Evolutionary conservation across 2,329 filamentous ascomycete genomes (phyloP).

Genomic region (Colletotrichum karsti): DNA sequence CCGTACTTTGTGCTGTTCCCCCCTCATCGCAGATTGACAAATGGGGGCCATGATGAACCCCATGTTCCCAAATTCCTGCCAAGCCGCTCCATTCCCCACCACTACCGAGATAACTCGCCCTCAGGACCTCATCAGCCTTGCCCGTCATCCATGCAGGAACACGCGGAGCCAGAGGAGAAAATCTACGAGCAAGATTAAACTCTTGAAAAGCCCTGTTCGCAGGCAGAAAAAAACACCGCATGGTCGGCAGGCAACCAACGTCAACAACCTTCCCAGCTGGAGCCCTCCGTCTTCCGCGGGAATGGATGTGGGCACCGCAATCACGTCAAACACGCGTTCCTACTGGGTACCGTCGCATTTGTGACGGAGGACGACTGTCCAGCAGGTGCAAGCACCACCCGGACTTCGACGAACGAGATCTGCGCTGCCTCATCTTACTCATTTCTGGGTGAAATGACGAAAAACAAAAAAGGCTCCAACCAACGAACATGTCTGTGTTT

Average conservation of each 20-base stretch:
- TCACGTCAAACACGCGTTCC: background rate
- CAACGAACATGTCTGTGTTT: background rate
- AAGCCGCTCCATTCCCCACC: conserved; percentile 7
- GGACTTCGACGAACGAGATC: background rate
- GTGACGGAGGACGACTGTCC: background rate
- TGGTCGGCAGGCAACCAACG: conserved; percentile 1
- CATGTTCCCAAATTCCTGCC: conserved; percentile 9
- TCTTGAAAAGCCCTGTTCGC: background rate
- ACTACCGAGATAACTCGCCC: conserved; percentile 10
- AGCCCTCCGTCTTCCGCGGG: background rate
- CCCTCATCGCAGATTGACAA: background rate
- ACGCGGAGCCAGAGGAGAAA: conserved; percentile 2
- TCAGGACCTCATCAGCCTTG: conserved; percentile 14
- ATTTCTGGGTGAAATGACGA: background rate
- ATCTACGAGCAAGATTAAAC: conserved; percentile 7
- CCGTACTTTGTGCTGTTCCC: background rate
- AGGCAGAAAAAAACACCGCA: background rate
- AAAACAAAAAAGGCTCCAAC: background rate
- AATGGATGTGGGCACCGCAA: background rate
- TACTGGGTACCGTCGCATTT: background rate
- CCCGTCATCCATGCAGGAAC: conserved; percentile 11
- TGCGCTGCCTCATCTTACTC: conserved; percentile 12
- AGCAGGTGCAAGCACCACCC: background rate
- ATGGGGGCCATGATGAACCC: conserved; percentile 15
- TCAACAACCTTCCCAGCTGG: background rate